Conservation (phyloP, 1,284 basidiomycete genomes). For the Sphaerobolus stellatus region DNA sequence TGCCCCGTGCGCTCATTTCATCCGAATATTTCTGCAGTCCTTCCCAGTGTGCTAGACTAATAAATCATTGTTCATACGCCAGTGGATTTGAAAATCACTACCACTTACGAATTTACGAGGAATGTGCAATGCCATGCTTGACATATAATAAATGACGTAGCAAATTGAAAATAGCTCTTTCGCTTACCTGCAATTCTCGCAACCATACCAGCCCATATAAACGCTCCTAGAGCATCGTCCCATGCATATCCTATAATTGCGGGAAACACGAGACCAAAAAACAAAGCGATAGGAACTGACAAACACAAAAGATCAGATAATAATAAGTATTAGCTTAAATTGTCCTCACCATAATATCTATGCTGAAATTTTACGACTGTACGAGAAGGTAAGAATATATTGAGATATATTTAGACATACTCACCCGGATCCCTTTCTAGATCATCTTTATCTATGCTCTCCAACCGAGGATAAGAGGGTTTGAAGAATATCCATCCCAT, state of each 20-base stretch:
- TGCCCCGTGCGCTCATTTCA: constrained; percentile 75
- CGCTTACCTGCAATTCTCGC: constrained; percentile 57
- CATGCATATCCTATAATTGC: constrained; percentile 52
- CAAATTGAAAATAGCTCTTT: constrained; percentile 12
- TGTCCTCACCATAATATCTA: constrained; percentile 55
- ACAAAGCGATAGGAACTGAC: constrained; percentile 58
- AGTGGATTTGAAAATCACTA: not conserved
- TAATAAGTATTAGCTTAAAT: not conserved
- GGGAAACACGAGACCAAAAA: constrained; percentile 60
- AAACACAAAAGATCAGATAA: not conserved
- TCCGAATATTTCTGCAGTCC: constrained; percentile 77
- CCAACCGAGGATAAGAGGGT: constrained; percentile 63
- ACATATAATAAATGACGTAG: constrained; percentile 1
- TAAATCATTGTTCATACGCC: constrained; percentile 4
- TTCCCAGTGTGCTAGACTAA: constrained; percentile 73
- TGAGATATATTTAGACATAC: constrained; percentile 17
- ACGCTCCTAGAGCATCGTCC: constrained; percentile 61
- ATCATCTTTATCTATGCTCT: constrained; percentile 65
- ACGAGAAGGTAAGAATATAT: not conserved
- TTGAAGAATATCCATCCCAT: constrained; percentile 87
- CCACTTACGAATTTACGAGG: constrained; percentile 69
- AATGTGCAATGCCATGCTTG: constrained; percentile 79
- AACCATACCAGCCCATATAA: constrained; percentile 69
- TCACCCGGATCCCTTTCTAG: constrained; percentile 68
- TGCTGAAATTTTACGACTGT: constrained; percentile 78